Percentiles rank a stretch among this genome's conserved stretches.
Evolutionary conservation across 768 basidiomycete genomes (phyloP).

Genomic region (button mushroom (Agaricus bisporus)): DNA sequence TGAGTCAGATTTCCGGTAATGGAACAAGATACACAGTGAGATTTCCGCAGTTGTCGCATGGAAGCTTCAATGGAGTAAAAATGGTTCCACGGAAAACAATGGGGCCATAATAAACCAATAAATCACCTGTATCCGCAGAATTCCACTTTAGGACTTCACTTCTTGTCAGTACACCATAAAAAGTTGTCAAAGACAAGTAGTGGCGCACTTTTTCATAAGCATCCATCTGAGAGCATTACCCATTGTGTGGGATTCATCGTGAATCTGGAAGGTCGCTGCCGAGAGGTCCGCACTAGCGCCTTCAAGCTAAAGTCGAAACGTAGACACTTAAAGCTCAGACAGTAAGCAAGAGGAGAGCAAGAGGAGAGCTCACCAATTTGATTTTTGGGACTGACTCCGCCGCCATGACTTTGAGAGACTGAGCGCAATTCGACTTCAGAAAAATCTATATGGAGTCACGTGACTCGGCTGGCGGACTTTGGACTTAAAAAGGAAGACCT

Average conservation of each 20-base stretch:
- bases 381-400: constrained; percentile 35
- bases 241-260: constrained; percentile 93
- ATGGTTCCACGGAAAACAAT: constrained; percentile 1
- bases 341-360: not conserved
- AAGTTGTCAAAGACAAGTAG: not conserved
- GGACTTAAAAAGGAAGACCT: no score
- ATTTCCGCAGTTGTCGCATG: not conserved
- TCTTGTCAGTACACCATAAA: constrained; percentile 6
- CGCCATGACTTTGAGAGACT: constrained; percentile 20
- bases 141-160: constrained; percentile 83
- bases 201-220: constrained; percentile 94
- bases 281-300: constrained; percentile 79
- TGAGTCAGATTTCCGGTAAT: not conserved
- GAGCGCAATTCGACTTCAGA: not conserved
- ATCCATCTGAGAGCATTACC: constrained; percentile 97
- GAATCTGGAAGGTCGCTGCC: constrained; percentile 86
- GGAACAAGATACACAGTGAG: not conserved
- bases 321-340: not conserved
- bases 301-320: constrained; percentile 53
- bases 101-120: not conserved
- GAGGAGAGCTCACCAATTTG: constrained; percentile 27
- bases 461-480: not conserved
- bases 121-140: constrained; percentile 94
- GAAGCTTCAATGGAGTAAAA: constrained; percentile 1
- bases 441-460: not conserved